Evolutionary conservation across 1,139 yeast genomes (phyloP), one percentile per base, ranked within the genome.

Genomic region (Pichia sp.): DNA sequence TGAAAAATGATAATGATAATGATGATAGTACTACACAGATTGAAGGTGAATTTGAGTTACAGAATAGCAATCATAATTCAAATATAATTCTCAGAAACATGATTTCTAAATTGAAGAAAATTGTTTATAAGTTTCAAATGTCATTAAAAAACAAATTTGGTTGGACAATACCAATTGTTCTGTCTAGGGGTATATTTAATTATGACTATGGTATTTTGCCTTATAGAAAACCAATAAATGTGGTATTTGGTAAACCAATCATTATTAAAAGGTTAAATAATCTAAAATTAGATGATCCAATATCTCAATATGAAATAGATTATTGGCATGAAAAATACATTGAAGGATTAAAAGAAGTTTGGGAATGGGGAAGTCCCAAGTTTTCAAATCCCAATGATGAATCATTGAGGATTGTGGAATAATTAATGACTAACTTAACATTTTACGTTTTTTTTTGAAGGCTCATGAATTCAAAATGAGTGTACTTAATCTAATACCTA

Each of bases 151-250:
- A 73, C 42, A 75, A 72, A 43, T 77, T 83, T 54, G 93, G 91
- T 4, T 93, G 91, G 69, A 91, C 99, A 0, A 65, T 93, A 18
- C 99, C 99, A 1, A 79, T 93, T 54, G 87, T 93, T 71, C 86
- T 90, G 64, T 97, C 97, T 0, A 75, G 98, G 49, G 98, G 99
- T 0, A 77, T 93, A 0, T 90, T 93, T 69, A 89, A 91, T 62
- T 88, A 91, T 63, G 96, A 91, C 65, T 88, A 87, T 70, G 99
- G 99, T 0, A 72, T 93, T 43, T 70, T 95, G 56, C 98, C 99
- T 1, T 91, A 80, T 67, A 75, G 97, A 58, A 79, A 84, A 53
- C 89, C 91, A 0, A 85, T 93, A 52, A 77, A 87, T 59, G 78
- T 91, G 28, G 89, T 87, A 39, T 80, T 87, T 45, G 99, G 99